A percentile compares a stretch with the other conserved stretches of the same genome.
Conservation (phyloP, 2,329 filamentous ascomycete genomes). For the Periconia sp. region DNA sequence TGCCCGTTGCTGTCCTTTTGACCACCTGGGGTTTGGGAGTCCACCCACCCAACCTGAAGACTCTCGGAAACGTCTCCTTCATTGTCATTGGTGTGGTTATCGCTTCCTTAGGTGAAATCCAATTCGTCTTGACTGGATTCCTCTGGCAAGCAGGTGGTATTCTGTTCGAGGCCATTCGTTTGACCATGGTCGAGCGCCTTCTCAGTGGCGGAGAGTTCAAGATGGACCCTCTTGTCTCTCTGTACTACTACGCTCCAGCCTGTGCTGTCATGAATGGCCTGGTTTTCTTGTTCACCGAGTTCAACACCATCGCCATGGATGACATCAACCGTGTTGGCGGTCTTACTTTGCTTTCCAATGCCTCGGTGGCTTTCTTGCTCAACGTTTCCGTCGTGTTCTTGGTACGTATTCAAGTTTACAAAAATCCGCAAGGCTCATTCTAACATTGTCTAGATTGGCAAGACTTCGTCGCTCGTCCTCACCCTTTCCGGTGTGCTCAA, state of each 20-base stretch:
- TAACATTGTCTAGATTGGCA: constrained; percentile 67
- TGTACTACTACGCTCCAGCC: constrained; percentile 87
- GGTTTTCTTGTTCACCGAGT: constrained; percentile 72
- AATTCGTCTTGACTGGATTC: constrained; percentile 81
- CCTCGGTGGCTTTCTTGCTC: constrained; percentile 74
- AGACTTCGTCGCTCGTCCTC: constrained; percentile 82
- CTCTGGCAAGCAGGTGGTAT: constrained; percentile 78
- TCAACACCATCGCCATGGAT: constrained; percentile 67
- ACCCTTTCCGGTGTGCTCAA: constrained; percentile 87
- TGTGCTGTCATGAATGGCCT: constrained; percentile 80
- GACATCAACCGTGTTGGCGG: constrained; percentile 75
- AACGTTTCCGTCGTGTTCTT: constrained; percentile 86
- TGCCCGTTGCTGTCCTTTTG: constrained; percentile 87
- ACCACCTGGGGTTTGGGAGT: constrained; percentile 87
- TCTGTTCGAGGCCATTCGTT: constrained; percentile 77
- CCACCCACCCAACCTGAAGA: constrained; percentile 79
- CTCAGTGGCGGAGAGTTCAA: constrained; percentile 84
- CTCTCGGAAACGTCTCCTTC: constrained; percentile 88
- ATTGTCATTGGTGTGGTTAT: constrained; percentile 95
- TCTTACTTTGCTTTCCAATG: constrained; percentile 73
- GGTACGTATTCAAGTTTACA: constrained; percentile 55
- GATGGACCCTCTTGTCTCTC: constrained; percentile 86
- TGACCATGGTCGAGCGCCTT: constrained; percentile 82
- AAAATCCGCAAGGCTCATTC: not conserved
- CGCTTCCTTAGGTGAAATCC: constrained; percentile 92